Evolutionary conservation across 176 grass and related monocot species (phyloP).

Genomic region (Eremochloa ophiuroides): DNA sequence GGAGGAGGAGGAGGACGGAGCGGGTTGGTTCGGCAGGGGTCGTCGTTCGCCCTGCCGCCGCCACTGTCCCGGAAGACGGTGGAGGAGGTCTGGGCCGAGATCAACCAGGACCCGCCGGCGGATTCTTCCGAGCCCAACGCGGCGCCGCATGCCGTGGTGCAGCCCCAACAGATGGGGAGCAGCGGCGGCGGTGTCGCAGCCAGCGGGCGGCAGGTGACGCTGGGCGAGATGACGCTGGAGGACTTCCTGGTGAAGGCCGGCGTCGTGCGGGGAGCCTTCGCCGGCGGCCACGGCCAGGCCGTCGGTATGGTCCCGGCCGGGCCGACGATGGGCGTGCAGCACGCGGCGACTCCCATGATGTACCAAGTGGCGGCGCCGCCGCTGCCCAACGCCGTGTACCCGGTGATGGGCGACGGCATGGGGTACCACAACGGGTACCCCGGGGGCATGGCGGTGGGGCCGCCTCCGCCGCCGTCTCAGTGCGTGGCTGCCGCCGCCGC

Average conservation of each 20-base stretch:
- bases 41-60: conserved; percentile 49
- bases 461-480: conserved; percentile 19
- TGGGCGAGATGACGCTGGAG: conserved; percentile 95
- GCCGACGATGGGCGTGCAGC: conserved; percentile 26
- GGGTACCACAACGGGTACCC: conserved; percentile 43
- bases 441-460: conserved; percentile 16
- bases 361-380: conserved; percentile 26
- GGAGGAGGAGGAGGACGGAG: conserved; percentile 7
- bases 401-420: conserved; percentile 40
- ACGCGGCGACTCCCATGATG: conserved; percentile 3
- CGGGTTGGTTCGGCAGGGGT: conserved; percentile 58
- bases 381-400: conserved; percentile 23
- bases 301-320: conserved; percentile 29
- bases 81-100: conserved; percentile 93
- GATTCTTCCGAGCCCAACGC: background rate
- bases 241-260: conserved; percentile 87
- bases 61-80: conserved; percentile 76
- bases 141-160: conserved; percentile 14
- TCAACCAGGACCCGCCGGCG: conserved; percentile 26
- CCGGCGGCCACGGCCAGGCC: background rate
- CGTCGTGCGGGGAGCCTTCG: conserved; percentile 46
- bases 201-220: conserved; percentile 41
- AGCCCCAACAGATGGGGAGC: conserved; percentile 15
- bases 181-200: background rate
- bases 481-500: conserved; percentile 12